These are phyloP conservation scores for Filobasidium uniguttulatum DNA, from an alignment of 1,284 basidiomycete genomes.

Conservation along the genomic window DNA sequence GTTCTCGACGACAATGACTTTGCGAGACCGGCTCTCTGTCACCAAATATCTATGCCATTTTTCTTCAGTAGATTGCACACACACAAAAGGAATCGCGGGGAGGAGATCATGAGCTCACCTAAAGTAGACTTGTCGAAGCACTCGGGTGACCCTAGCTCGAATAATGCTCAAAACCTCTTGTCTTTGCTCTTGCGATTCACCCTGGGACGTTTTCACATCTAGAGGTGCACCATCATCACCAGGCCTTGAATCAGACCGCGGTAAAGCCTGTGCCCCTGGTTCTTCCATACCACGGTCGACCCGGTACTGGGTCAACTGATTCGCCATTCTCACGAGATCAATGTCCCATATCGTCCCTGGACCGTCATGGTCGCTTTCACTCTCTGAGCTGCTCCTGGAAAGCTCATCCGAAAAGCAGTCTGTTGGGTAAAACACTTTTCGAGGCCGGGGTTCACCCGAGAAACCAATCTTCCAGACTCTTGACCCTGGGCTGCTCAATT, in stretches of 20 bases:
- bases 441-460: constrained; percentile 36
- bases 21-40: constrained; percentile 83
- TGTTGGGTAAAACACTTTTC: constrained; percentile 25
- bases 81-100: neutral
- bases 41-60: constrained; percentile 55
- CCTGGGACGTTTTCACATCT: neutral
- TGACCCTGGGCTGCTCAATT: constrained; percentile 35
- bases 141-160: constrained; percentile 47
- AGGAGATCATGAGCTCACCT: constrained; percentile 46
- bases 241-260: neutral
- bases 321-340: constrained; percentile 20
- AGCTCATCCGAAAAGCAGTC: constrained; percentile 1
- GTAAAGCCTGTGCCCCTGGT: neutral
- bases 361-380: neutral
- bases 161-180: constrained; percentile 54
- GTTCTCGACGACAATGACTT: constrained; percentile 82
- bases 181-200: constrained; percentile 28
- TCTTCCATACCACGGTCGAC: neutral
- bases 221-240: neutral
- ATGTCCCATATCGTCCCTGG: constrained; percentile 25
- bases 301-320: constrained; percentile 5
- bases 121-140: constrained; percentile 64
- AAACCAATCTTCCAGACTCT: constrained; percentile 39
- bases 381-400: too few relatives aligned
- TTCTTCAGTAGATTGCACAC: constrained; percentile 6